Base-by-base conservation (phyloP, 345 rosid species). In the Punica granatum region DNA sequence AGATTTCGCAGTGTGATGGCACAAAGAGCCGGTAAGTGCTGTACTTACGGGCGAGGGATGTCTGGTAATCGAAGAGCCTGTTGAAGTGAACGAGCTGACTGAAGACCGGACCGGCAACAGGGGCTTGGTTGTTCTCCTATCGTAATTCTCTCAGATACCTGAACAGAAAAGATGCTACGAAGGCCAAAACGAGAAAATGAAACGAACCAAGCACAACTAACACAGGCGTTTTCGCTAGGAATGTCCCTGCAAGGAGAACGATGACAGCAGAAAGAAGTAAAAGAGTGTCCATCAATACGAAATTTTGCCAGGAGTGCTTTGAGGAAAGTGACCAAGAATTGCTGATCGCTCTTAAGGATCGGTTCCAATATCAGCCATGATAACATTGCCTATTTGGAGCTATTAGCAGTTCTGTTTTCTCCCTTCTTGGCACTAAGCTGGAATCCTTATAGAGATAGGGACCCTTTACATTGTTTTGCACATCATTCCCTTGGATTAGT, bases 101-200 rank as follows among this genome's bases (percentile, higher is more conserved):
- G 23, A 79, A 34, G 33, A 72, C 60, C n/a, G 76, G 70, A 69
- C 85, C 85, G 33, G 60, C 77, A 12, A 82, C 64, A n/a, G 83
- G 85, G 54, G 82, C 77, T 67, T 75, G 71, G 49, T 68, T 69
- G 42, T 76, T 69, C 11, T 65, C 67, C 54, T 62, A 51, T 37
- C 68, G 54, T 12, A 64, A 28, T 34, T 81, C 80, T 59, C 68
- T 76, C 0, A 76, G n/a, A 69, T 72, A 72, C 43, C 65, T 64
- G 41, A 74, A 9, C 23, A 66, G 28, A 59, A 31, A 70, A 31
- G 33, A 65, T 15, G 36, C 44, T 44, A 35, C 49, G 68, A 60
- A 70, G 49, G 61, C 16, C 31, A 70, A 32, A 37, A 64, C 63
- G 23, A 31, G 53, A 26, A 70, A 56, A 33, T 33, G 23, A 31